Evolutionary conservation across 148 eudicot species (phyloP).

Genomic region (Fagopyrum tataricum): DNA sequence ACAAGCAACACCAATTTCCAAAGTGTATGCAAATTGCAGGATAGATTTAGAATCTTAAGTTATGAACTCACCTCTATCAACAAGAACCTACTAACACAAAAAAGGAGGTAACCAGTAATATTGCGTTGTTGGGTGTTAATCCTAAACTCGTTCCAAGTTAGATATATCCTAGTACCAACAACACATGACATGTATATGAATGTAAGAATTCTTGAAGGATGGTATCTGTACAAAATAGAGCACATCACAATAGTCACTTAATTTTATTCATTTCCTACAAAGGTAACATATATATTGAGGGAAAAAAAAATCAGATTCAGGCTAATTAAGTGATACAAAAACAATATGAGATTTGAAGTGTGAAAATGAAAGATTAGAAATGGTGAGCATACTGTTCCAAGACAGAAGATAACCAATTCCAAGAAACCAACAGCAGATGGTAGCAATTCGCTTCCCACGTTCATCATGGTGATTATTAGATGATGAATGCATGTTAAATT

Average conservation of each 20-base stretch:
- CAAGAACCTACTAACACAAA: background rate
- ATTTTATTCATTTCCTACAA: background rate
- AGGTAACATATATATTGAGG: no score
- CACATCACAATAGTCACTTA: background rate
- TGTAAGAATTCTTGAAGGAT: constrained; percentile 16
- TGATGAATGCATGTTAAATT: background rate
- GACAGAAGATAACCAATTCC: constrained; percentile 16
- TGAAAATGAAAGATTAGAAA: background rate
- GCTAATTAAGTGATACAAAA: background rate
- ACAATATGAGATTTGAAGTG: background rate
- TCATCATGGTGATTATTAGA: background rate
- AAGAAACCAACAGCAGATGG: constrained; percentile 10
- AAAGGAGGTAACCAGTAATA: constrained; percentile 9
- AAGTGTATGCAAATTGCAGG: background rate
- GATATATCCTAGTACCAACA: background rate
- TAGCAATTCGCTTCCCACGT: constrained; percentile 4
- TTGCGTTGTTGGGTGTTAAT: constrained; percentile 8
- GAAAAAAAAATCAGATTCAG: background rate
- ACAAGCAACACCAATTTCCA: background rate
- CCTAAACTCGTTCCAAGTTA: constrained; percentile 13
- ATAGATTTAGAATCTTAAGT: no score
- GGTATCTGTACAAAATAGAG: constrained; percentile 6
- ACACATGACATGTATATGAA: constrained; percentile 11
- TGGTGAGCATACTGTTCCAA: constrained; percentile 17
- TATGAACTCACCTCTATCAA: background rate